Evolutionary conservation across 805 yeast genomes (phyloP), one percentile per base, ranked within the genome.

Genomic region (Starmerella sp.): DNA sequence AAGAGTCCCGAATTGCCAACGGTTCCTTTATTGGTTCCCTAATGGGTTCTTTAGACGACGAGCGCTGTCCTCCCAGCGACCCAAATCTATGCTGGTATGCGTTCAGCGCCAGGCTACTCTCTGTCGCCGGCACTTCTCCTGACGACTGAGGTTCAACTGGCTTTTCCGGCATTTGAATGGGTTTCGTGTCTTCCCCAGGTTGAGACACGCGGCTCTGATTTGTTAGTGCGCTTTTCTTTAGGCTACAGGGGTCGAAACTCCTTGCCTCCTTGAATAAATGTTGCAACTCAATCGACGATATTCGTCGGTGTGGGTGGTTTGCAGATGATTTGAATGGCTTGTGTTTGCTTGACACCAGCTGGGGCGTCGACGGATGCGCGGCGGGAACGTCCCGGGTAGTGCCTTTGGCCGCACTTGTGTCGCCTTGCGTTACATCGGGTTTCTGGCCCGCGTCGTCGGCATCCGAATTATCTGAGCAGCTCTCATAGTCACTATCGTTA

Each of bases 231-330:
- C 35, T 28, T 17, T 34, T 14, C 30, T 34, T 51, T 13, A 35
- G 44, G n/a, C 30, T 30, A 8, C 4, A 7, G 7, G 43, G 38
- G 29, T 50, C 28, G 10, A 46, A 7, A 14, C 32, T 34, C 8
- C 35, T 47, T 4, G 51, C 39, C 14, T 57, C 60, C 6, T 34
- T 45, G 41, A 57, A 54, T 7, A 57, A 43, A 11, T 43, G 51
- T 48, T 54, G 53, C 11, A 57, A 37, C 47, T 57, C 60, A 3
- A 55, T 7, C 6, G 60, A 57, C 17, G 58, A 54, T 6, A 57
- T 52, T 11, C 55, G 37, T 4, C 60, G 55, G 22, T 50, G 52
- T 13, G 52, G 52, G 17, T 17, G 31, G 2, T 10, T 34, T 6
- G 15, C n/a, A 31, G n/a, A 9, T 9, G 47, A 30, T 31, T 39